These are phyloP conservation scores for Nadsonia starkeyi-henricii DNA, from an alignment of 1,139 yeast species.

Conservation along the genomic window DNA sequence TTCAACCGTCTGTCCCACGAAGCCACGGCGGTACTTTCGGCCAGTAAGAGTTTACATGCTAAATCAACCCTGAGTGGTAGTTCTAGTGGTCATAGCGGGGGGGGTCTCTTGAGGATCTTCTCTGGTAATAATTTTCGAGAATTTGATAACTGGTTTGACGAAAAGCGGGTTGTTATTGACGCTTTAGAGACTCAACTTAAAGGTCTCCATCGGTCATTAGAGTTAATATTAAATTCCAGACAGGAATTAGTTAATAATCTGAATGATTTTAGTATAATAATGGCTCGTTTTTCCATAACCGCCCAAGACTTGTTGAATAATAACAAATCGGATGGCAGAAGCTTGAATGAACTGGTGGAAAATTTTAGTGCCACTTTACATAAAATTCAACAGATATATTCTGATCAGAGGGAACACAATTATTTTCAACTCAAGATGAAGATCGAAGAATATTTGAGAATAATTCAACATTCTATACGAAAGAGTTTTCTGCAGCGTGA, in stretches of 20 bases:
- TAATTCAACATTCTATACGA: not conserved
- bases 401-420: slow-evolving; percentile 73
- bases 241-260: slow-evolving; percentile 55
- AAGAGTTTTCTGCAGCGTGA: not conserved
- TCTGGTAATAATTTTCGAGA: slow-evolving; percentile 31
- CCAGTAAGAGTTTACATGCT: not conserved
- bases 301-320: slow-evolving; percentile 57
- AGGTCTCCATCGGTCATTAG: slow-evolving; percentile 57
- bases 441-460: not conserved
- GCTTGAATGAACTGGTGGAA: slow-evolving; percentile 42
- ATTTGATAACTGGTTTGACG: slow-evolving; percentile 63
- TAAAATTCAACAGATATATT: slow-evolving; percentile 60
- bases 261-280: slow-evolving; percentile 43
- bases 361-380: slow-evolving; percentile 61
- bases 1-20: not conserved
- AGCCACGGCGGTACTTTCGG: not conserved
- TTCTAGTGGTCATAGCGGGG: slow-evolving; percentile 10
- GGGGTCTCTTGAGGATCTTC: slow-evolving; percentile 48
- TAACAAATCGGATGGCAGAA: not conserved
- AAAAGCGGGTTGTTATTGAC: slow-evolving; percentile 57
- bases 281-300: slow-evolving; percentile 44
- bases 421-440: slow-evolving; percentile 28
- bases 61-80: not conserved
- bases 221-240: slow-evolving; percentile 60
- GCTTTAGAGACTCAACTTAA: slow-evolving; percentile 60